Base-by-base conservation (phyloP, 768 basidiomycete species). In the Leucocoprinus sp. region DNA sequence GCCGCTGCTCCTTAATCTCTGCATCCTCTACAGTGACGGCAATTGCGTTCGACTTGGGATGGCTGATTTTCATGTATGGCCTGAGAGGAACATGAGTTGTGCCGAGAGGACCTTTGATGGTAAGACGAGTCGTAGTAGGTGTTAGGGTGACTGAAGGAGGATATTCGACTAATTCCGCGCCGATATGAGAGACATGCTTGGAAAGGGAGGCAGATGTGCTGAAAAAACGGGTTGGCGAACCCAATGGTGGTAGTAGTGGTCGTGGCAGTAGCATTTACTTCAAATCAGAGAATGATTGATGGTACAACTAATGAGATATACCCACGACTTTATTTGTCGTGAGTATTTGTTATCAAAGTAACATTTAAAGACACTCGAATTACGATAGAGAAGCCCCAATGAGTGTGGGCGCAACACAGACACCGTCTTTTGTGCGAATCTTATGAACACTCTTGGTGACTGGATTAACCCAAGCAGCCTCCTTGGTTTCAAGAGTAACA, bases 381-480 rank as follows among this genome's bases (percentile, higher is more conserved):
- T 81, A 97, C 53, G 93, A 96, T 55, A 99, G 62, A n/a, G 87
- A 89, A 6, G 95, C 95, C 4, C 91, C 95, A 43, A 92, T 71
- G 36, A 95, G 73, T 5, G 75, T 88, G 12, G 84, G 82, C 7
- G 93, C 82, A 9, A 78, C 55, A 60, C 90, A 93, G 22, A 87
- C 70, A 11, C 93, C 96, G 19, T 79, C 74, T 58, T 83, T 82
- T 2, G 95, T 95, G 45, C 91, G 73, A 52, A 99, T 92, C 57
- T 68, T 82, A 63, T 97, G 90, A 6, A 82, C 75, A 42, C 67
- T 76, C 60, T 85, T 84, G 12, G 86, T 89, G 28, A 60, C 69
- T 5, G 91, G 83, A 60, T 96, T 82, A 42, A 97, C 68, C 95
- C 96, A 98, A 6, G 90, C 93, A 19, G 93, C 95, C 55, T 93